A percentile compares a stretch with the other conserved stretches of the same genome.
Evolutionary conservation across 257 asterid species (phyloP).

Genomic region (Anisodus tanguticus): DNA sequence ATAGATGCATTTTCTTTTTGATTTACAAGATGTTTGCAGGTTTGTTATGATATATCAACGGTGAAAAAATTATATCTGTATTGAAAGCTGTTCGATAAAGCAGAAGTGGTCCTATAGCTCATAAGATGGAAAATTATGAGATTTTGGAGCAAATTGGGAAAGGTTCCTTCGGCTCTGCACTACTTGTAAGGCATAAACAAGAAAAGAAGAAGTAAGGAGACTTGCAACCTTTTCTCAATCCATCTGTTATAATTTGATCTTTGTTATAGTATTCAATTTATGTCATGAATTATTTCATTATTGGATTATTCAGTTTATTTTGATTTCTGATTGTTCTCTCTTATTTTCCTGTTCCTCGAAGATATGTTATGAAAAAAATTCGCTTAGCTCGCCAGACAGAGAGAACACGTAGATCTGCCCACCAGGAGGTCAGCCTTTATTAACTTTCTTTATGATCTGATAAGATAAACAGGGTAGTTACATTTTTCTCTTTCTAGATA

Average conservation of each 20-base stretch:
- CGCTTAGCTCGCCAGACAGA: constrained; percentile 99
- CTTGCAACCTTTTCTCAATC: constrained; percentile 32
- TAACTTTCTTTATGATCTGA: constrained; percentile 8
- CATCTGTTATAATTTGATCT: background rate
- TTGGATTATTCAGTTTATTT: background rate
- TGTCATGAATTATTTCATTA: background rate
- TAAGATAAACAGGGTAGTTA: background rate
- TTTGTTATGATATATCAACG: background rate
- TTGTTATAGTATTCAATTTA: background rate
- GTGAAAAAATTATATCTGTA: background rate
- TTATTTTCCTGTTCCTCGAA: constrained; percentile 38
- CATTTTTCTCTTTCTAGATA: background rate
- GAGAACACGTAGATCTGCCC: constrained; percentile 98
- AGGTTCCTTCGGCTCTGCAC: constrained; percentile 97
- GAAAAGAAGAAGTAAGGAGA: constrained; percentile 81
- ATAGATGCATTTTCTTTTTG: background rate
- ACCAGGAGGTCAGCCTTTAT: constrained; percentile 70
- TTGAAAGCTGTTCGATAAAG: background rate
- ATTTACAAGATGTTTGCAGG: background rate
- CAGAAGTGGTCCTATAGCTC: constrained; percentile 28
- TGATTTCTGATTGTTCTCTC: background rate
- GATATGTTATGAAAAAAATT: constrained; percentile 97
- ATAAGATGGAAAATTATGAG: constrained; percentile 81
- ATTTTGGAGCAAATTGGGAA: constrained; percentile 92
- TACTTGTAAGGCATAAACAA: constrained; percentile 90